Evolutionary conservation across 805 yeast species (phyloP), one percentile per base, ranked within the genome.

Genomic region (Komagataella phaffii): DNA sequence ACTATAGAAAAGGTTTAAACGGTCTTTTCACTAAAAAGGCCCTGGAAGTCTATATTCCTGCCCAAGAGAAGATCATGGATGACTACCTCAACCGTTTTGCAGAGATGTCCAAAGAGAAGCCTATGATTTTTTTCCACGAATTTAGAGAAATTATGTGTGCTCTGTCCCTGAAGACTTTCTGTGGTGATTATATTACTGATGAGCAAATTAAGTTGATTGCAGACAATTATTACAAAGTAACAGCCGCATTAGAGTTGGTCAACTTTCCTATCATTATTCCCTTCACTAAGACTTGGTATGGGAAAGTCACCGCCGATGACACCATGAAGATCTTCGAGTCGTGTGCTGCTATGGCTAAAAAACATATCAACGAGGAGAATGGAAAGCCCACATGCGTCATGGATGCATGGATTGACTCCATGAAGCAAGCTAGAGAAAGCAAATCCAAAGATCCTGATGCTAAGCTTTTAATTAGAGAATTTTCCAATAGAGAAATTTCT

Each of bases 81-180:
- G 70, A 73, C 54, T 91, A 93, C 68, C 71, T 93, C 50, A 79
- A 83, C 30, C 74, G 67, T 56, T 93, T 85, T 62, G 71, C 79
- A 52, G 74, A 75, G 48, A 57, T 71, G 53, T 73, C 87, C 50
- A 73, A 76, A 60, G 70, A 70, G 49, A 83, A 81, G 36, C 86
- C 95, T 43, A 71, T 70, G 46, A 79, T 87, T 49, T 91, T 83
- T 65, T 93, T 93, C 86, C 91, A 85, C 51, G 91, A 85, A 63
- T 88, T 93, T 73, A 83, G 99, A 73, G 99, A 93, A 70, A 79
- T 91, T 62, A 79, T 91, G 81, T 93, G 98, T 70, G 99, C 98
- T 19, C 72, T 88, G 52, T 88, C 96, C 4, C 75, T 91, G 63
- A 83, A 88, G 62, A 88, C 98, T 6, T 93, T 93, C 73, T 93